Base-by-base conservation (phyloP, 1,139 yeast genomes). In the Debaryomyces sp. region DNA sequence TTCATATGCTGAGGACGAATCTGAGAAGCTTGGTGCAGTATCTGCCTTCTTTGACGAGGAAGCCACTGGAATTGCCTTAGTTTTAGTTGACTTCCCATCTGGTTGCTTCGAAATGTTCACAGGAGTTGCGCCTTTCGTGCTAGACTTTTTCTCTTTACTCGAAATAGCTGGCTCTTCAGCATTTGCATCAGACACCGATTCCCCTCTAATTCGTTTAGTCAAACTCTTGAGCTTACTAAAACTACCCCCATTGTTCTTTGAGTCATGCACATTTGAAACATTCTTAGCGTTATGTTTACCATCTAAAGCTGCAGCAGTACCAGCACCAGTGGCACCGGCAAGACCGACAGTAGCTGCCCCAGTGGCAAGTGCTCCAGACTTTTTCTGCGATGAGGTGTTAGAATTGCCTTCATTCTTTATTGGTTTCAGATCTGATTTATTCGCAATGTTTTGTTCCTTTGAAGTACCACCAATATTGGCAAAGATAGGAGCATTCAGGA, bases 1-100 rank as follows among this genome's bases (percentile, higher is more conserved):
- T 44, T 71, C 78, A 52, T 61, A 67, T 29, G 61, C 68, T 5
- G 60, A 54, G 6, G 57, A 48, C 18, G 39, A 21, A 24, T 30
- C 41, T 8, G 66, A 60, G 36, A 61, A 62, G 38, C 36, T 41
- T 5, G 22, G n/a, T 9, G 12, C 29, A 22, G 23, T 36, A 40
- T 24, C 44, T 3, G 15, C 26, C 22, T 29, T 29, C 10, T 45
- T 43, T 13, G 49, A 43, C 9, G 38, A 13, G 2, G 30, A 22
- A n/a, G 44, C 22, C 2, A 21, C 40, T 22, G 23, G 12, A 29
- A 10, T 21, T 9, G 15, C 27, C 21, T 39, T 36, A 7, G 42
- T n/a, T 3, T 15, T 45, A 10, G 48, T 15, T 41, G 10, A 33
- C 41, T 32, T 41, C n/a, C 38, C 38, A 8, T 54, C 50, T 6